phyloP scores from a whole-genome alignment of 345 rosid species.

The Ceriops decandra region DNA sequence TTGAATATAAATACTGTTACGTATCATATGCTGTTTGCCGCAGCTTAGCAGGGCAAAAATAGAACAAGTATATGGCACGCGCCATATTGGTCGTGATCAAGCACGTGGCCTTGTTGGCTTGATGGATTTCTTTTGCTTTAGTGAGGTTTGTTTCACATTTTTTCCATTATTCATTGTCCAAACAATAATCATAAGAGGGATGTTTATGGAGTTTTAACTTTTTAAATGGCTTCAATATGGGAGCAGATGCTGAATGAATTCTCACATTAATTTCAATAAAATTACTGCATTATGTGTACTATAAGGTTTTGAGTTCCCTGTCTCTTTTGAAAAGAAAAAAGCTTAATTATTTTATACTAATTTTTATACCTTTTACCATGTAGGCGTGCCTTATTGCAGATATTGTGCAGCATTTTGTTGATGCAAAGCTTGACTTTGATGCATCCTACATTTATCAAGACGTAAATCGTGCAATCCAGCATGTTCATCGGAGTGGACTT shows the following conservation, averaged over 20 bases:
- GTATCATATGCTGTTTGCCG: conserved; percentile 18
- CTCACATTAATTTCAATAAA: no score
- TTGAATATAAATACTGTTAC: neutral
- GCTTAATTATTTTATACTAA: neutral
- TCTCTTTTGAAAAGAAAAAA: neutral
- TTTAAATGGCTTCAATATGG: neutral
- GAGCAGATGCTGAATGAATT: neutral
- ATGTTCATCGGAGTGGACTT: conserved; percentile 92
- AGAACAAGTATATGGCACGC: conserved; percentile 66
- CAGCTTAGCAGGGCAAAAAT: conserved; percentile 73
- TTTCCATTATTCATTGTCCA: neutral
- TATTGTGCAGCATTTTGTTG: conserved; percentile 83
- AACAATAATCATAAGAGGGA: neutral
- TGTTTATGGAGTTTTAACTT: neutral
- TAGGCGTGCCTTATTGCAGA: conserved; percentile 96
- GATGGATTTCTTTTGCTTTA: conserved; percentile 99
- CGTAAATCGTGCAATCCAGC: conserved; percentile 87
- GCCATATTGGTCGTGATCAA: conserved; percentile 92
- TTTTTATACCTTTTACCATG: conserved; percentile 14
- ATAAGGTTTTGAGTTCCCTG: neutral
- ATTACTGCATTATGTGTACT: no score
- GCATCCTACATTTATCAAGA: conserved; percentile 90
- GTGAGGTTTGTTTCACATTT: conserved; percentile 57
- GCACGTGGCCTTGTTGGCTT: conserved; percentile 84
- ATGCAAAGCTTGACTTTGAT: conserved; percentile 93